Evolutionary conservation across 306 rosid species (phyloP).

Genomic region (Trifolium repens): DNA sequence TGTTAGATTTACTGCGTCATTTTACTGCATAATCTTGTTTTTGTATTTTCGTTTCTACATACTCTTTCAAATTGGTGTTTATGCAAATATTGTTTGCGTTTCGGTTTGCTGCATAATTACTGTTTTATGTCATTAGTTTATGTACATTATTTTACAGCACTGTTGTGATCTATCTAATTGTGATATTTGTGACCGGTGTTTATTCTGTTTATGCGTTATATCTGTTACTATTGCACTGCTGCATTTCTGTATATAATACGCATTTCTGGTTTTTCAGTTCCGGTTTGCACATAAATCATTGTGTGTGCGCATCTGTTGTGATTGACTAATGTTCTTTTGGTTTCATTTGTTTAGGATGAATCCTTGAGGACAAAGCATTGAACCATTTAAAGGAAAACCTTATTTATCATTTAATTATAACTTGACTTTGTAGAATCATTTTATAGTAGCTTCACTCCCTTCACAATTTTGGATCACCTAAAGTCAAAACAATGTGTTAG

Average conservation of each 20-base stretch:
- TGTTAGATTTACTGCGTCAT: background rate
- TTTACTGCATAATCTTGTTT: background rate
- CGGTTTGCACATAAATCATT: background rate
- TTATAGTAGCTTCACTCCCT: background rate
- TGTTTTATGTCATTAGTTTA: background rate
- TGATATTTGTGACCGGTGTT: background rate
- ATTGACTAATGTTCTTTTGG: background rate
- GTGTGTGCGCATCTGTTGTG: background rate
- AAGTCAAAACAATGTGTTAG: too few species aligned
- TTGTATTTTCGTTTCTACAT: too few species aligned
- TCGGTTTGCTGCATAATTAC: background rate
- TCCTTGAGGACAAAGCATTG: background rate
- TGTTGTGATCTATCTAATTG: background rate
- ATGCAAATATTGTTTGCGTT: too few species aligned
- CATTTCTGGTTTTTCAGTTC: background rate
- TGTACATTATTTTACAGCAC: background rate
- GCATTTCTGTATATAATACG: too few species aligned
- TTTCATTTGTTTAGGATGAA: background rate
- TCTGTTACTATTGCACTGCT: too few species aligned
- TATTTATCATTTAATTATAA: too few species aligned
- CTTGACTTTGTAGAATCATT: background rate
- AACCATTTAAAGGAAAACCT: background rate
- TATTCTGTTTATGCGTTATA: background rate
- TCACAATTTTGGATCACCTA: too few species aligned
- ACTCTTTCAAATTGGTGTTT: too few species aligned